Conservation (phyloP, 1,284 basidiomycete genomes). For the Leccinum angustisporum region DNA sequence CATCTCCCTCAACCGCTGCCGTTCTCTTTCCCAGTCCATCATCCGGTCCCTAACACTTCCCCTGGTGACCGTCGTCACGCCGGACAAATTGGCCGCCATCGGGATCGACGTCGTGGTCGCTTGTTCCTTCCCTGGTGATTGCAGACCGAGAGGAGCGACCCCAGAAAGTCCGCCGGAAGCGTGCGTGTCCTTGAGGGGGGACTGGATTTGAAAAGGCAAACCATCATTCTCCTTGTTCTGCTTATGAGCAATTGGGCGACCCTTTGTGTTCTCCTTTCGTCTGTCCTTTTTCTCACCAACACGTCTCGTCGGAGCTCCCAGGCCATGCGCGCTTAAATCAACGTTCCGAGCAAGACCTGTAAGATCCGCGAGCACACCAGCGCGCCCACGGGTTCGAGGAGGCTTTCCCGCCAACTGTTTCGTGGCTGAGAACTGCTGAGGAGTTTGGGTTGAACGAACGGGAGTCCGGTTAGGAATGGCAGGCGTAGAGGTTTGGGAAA, state of each 20-base stretch:
- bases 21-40: conserved; percentile 39
- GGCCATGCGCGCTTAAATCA: conserved; percentile 33
- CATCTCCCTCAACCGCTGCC: conserved; percentile 35
- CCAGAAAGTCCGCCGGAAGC: conserved; percentile 1
- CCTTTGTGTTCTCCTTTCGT: conserved; percentile 17
- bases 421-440: conserved; percentile 6
- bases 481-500: conserved; percentile 9
- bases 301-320: conserved; percentile 18
- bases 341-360: conserved; percentile 37
- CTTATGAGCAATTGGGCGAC: conserved; percentile 15
- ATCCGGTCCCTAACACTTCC: conserved; percentile 39
- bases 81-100: conserved; percentile 22
- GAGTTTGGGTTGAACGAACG: conserved; percentile 4
- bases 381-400: conserved; percentile 25
- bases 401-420: conserved; percentile 33
- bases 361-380: conserved; percentile 28
- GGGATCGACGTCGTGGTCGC: conserved; percentile 10
- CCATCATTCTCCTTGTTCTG: conserved; percentile 30
- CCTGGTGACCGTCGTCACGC: conserved; percentile 26
- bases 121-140: conserved; percentile 11
- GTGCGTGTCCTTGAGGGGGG: conserved; percentile 11
- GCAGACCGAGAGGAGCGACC: conserved; percentile 5
- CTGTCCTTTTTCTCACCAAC: conserved; percentile 19
- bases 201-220: not conserved
- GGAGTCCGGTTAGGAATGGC: conserved; percentile 5